Evolutionary conservation across 306 rosid species (phyloP), one percentile per base, ranked within the genome.

Genomic region (Ormosia semicastrata): DNA sequence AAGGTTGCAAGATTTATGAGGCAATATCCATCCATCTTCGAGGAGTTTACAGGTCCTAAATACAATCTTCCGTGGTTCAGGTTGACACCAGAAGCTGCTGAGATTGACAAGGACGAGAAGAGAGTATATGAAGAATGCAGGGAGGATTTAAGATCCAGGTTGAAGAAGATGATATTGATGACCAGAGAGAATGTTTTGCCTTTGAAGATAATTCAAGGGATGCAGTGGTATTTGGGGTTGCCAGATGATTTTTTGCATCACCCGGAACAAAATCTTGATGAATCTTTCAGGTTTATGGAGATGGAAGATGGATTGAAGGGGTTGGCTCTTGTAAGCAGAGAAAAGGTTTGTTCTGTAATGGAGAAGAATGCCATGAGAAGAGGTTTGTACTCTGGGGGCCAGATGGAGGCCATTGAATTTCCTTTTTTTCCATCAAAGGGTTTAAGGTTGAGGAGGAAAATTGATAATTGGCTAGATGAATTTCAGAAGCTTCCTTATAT

Each of bases 221-320:
- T 95, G 98, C 88, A 86, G 44, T 95, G 98, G 98, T 90, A 89
- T 89, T 83, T 95, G 86, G 98, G 98, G 65, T 77, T 95, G 75
- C 98, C 98, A 33, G 81, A 86, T 66, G 93, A 95, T 81, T 88
- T 90, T 78, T 75, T 89, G 86, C 72, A 14, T 32, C 8, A 81
- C 52, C 87, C 87, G 0, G 93, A 89, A 59, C 78, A 15, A 56
- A 91, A 91, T 79, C 92, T 91, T 36, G 97, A 85, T 59, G 95
- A 85, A 71, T 89, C 94, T 69, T 91, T 95, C 79, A 73, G 82
- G 88, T 85, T 90, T 79, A 91, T 94, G 70, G 90, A 86, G 53
- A 90, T 91, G 95, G 97, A 90, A 85, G 93, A 87, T 67, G 97
- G 97, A 57, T 79, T 90, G 53, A 80, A 75, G 71, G 97, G 93